Conservation (phyloP, 306 rosid genomes). For the Acacia crassicarpa region DNA sequence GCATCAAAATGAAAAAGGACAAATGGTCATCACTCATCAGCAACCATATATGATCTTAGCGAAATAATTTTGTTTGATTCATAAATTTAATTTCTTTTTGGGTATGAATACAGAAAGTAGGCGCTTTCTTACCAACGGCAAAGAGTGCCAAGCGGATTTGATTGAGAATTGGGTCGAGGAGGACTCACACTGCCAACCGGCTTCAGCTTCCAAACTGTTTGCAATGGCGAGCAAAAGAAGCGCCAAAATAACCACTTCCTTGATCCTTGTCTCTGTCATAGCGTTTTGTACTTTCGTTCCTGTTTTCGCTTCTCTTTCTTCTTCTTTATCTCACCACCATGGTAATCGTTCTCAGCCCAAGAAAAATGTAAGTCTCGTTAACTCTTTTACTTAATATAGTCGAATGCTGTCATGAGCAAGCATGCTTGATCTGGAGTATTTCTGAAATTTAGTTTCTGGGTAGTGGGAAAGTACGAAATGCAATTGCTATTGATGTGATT, state of each 20-base stretch:
- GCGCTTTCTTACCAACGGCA: background rate
- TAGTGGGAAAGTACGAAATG: background rate
- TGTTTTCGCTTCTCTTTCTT: slow-evolving; percentile 65
- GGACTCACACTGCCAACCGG: slow-evolving; percentile 12
- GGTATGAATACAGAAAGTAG: background rate
- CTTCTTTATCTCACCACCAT: slow-evolving; percentile 38
- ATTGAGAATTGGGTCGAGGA: slow-evolving; percentile 30
- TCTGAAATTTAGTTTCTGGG: slow-evolving; percentile 1
- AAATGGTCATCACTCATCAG: too few relatives aligned
- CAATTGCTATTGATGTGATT: background rate
- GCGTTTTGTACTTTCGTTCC: slow-evolving; percentile 48
- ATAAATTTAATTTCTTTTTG: background rate
- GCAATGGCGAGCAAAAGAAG: slow-evolving; percentile 59
- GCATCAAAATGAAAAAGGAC: too few relatives aligned
- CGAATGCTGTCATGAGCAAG: background rate
- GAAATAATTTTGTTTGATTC: background rate
- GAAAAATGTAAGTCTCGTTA: slow-evolving; percentile 40
- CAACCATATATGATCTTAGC: too few relatives aligned
- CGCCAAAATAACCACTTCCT: slow-evolving; percentile 40
- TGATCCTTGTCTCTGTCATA: slow-evolving; percentile 46
- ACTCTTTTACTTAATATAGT: slow-evolving; percentile 1
- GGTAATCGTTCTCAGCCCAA: slow-evolving; percentile 21
- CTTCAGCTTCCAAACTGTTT: slow-evolving; percentile 40
- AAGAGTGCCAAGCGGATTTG: background rate
- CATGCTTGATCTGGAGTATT: background rate